Evolutionary conservation across 345 rosid genomes (phyloP), one percentile per base, ranked within the genome.

Genomic region (Mallotus nudiflorus): DNA sequence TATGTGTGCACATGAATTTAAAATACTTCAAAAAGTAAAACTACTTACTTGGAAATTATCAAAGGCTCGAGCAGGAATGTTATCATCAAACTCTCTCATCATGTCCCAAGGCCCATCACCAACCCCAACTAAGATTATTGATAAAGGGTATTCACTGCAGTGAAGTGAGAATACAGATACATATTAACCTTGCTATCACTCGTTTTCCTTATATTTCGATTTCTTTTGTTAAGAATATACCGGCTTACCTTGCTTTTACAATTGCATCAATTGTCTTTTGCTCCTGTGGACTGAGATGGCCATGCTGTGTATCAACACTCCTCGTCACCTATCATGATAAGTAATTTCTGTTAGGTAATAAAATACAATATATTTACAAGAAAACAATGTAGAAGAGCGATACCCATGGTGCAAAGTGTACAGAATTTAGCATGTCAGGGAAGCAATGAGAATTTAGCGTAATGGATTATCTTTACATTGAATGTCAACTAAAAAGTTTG

Each of bases 51-150:
- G 99, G 84, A 96, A 96, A 82, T 96, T 92, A 64, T 96, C 99
- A 28, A 96, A 96, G 16, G 85, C 98, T 79, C 99, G 81, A 58
- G 97, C 72, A 69, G 99, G 98, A 44, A 96, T 96, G 75, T 96
- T 96, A 70, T 96, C 99, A 60, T 92, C 98, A 45, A 96, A 96
- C 77, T 96, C 96, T 71, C 83, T 82, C 99, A 96, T 96, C 85
- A 86, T 89, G 73, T 96, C 98, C 99, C 99, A 96, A 29, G 99
- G 99, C 15, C 99, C 99, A 78, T 96, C 99, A 27, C 99, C 99
- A 0, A 96, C 98, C 61, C 99, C 99, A 0, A 96, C 98, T 66
- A 92, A 81, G 54, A 92, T 79, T 55, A 96, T 91, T 29, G 98
- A 92, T 59, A 96, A 68, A 29, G 98, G 98, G 81, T 89, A 88